Percentiles rank a stretch among this genome's conserved stretches.
phyloP scores from a whole-genome alignment of 208 protist genomes.

The Crithidia acanthocephali region DNA sequence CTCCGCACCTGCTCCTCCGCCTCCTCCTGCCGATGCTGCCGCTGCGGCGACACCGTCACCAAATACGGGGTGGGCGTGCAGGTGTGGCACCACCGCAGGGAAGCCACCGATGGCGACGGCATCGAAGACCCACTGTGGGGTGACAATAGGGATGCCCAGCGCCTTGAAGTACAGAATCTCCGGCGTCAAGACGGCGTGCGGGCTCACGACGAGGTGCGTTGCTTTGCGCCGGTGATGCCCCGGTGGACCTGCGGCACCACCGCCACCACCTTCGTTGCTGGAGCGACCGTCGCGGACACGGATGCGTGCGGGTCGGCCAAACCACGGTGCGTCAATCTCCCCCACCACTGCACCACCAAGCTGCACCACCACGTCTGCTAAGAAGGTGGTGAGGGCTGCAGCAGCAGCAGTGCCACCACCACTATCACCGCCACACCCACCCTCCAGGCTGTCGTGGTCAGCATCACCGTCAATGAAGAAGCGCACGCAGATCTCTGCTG shows the following conservation, averaged over 20 bases:
- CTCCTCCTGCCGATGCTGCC: not conserved
- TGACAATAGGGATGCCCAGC: conserved; percentile 63
- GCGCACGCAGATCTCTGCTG: conserved; percentile 16
- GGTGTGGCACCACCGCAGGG: conserved; percentile 33
- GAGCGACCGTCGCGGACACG: not conserved
- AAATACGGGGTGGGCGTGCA: conserved; percentile 46
- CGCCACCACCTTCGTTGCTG: not conserved
- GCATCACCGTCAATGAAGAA: conserved; percentile 19
- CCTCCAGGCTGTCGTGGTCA: not conserved
- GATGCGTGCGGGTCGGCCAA: not conserved
- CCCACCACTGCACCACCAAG: conserved; percentile 42
- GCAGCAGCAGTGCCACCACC: not conserved
- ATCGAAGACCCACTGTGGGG: conserved; percentile 76
- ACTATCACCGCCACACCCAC: not conserved
- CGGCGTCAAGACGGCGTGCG: conserved; percentile 45
- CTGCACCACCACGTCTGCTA: conserved; percentile 67
- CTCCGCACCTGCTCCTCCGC: not conserved
- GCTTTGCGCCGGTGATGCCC: conserved; percentile 5
- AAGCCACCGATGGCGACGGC: conserved; percentile 61
- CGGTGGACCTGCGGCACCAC: not conserved
- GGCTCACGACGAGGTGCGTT: conserved; percentile 39
- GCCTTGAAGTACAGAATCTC: conserved; percentile 58
- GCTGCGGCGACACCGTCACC: conserved; percentile 6
- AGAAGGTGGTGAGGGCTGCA: conserved; percentile 17
- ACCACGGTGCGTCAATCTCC: conserved; percentile 16